A percentile compares a stretch with the other conserved stretches of the same genome.
Conservation (phyloP, 495 filamentous ascomycete species). For the Hyaloscypha hepaticicola region DNA sequence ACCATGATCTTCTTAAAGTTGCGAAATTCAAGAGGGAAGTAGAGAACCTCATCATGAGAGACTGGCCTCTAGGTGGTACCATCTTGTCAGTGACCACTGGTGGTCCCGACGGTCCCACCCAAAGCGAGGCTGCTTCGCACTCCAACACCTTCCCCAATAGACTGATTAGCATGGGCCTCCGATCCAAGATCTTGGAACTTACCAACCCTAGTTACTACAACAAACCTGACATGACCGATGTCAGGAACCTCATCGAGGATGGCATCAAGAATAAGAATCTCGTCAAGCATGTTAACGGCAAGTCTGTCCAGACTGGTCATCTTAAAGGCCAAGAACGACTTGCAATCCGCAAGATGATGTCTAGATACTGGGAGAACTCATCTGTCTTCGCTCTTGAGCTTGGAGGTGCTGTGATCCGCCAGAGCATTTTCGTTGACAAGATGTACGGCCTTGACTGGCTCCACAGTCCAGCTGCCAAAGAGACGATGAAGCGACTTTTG, state of each 20-base stretch:
- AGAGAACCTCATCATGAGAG: constrained; percentile 29
- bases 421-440: constrained; percentile 77
- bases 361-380: constrained; percentile 74
- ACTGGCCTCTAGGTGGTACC: constrained; percentile 51
- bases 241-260: constrained; percentile 45
- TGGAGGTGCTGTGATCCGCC: constrained; percentile 74
- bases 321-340: constrained; percentile 39
- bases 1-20: constrained; percentile 32
- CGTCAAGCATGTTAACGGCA: constrained; percentile 23
- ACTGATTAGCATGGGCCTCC: constrained; percentile 46
- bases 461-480: constrained; percentile 58
- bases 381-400: constrained; percentile 73
- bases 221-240: constrained; percentile 41
- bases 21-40: constrained; percentile 33
- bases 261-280: constrained; percentile 33
- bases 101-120: constrained; percentile 26
- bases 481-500: constrained; percentile 67
- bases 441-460: constrained; percentile 81
- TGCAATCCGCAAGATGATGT: constrained; percentile 71
- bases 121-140: constrained; percentile 16
- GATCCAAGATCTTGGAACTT: constrained; percentile 37
- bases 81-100: constrained; percentile 46
- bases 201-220: constrained; percentile 16
- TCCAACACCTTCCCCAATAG: constrained; percentile 60
- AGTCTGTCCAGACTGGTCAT: constrained; percentile 10